Evolutionary conservation across 2,329 filamentous ascomycete genomes (phyloP), one percentile per base, ranked within the genome.

Genomic region (Xylariaceae sp.): DNA sequence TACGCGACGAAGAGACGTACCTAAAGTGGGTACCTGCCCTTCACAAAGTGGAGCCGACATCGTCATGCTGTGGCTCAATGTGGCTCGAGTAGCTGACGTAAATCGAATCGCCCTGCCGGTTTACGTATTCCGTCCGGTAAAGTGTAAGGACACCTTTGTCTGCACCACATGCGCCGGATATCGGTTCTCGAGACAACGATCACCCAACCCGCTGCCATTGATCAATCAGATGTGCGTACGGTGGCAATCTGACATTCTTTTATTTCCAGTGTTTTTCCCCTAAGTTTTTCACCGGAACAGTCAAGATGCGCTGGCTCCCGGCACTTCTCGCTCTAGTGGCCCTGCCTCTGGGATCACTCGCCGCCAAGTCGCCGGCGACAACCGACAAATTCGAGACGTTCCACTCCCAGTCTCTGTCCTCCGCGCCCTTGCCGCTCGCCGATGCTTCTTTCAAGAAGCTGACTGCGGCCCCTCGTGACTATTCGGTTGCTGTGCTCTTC

Each of bases 391-490:
- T 93, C 78, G 73, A 82, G 64, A 81, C 84, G 60, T 93, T 86
- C 77, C 85, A 88, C 72, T 72, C 83, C 65, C 86, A 92, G 73
- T 80, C 88, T 60, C 80, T 87, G 59, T 78, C 80, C 49, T 82
- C 83, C 3, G 76, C 82, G 30, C 88, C 92, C 4, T 70, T 96
- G 71, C 90, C 90, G 77, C 85, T 99, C 66, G 82, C 87, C 73
- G 92, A 96, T 73, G 76, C 77, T 23, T 79, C 81, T 52, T 99
- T 94, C 80, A 81, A 83, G 66, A 83, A 89, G 65, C 77, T 97
- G 66, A 96, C 90, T 2, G 77, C 84, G 13, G 76, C 83, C 1
- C 91, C 92, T 10, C 86, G 94, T 66, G 89, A 99, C 75, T 96
- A 97, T 74, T 86, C 86, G 45, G 82, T 89, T 34, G 88, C 87